Evolutionary conservation across 305 asterid genomes (phyloP), one percentile per base, ranked within the genome.

Genomic region (Striga hermonthica): DNA sequence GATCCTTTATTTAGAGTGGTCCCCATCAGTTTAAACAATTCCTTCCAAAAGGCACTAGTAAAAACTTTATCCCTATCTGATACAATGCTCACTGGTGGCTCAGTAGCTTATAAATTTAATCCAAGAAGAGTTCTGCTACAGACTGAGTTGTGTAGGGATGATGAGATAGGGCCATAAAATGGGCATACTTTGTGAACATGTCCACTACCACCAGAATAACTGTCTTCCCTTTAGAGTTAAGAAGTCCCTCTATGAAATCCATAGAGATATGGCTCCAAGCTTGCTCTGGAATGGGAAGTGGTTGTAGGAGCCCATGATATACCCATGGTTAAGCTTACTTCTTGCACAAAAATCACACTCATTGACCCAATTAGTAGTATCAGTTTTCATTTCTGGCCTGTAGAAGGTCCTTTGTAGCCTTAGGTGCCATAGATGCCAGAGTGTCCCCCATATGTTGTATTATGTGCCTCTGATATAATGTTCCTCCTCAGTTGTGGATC

Each of bases 211-310:
- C 3, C 0, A 44, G 8, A 8, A 44, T 44, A 0, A 44, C 49
- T 7, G 8, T 1, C 0, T 44, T 44, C 3, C 49, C 49, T 8
- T 3, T 9, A 5, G 49, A 44, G 1, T n/a, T 31, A 4, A 4
- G 45, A 3, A 36, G 11, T 16, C 67, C 57, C 4, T 44, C 57
- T 0, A 62, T 44, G 6, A 62, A 62, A 9, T 62, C 67, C 57
- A 62, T 28, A 9, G 57, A 28, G 0, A 31, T 34, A 7, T 44
- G 57, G 0, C 41, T 1, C 67, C 43, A 62, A 31, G 57, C 67
- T 7, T 22, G 7, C 0, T 28, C 1, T 0, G 57, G 57, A 31
- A 62, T 62, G 12, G 67, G 41, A 4, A 62, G 1, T 0, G 67
- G 44, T 13, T 62, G 41, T 1, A 62, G 9, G 10, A 62, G 7